Conservation (phyloP, 192 early-diverging fungal genomes). For the Coemansia sp. region DNA sequence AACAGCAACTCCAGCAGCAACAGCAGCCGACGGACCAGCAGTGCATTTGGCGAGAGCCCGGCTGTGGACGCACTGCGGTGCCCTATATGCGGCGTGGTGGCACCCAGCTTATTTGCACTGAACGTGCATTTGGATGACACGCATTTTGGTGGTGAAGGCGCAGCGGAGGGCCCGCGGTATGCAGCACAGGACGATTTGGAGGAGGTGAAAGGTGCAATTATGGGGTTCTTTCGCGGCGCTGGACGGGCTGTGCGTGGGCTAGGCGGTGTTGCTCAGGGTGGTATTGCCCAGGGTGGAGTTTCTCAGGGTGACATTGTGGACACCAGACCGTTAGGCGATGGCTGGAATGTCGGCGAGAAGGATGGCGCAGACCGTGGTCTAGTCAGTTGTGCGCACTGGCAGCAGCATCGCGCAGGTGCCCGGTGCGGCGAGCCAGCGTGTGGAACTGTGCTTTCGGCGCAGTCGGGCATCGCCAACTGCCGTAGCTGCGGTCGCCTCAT, state of each 20-base stretch:
- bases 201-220: conserved; percentile 33
- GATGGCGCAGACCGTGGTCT: conserved; percentile 29
- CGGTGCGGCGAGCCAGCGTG: conserved; percentile 38
- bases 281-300: neutral
- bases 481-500: conserved; percentile 64
- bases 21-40: conserved; percentile 5
- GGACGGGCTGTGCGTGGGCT: conserved; percentile 40
- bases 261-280: neutral
- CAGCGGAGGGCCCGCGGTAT: conserved; percentile 8
- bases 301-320: neutral
- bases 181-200: conserved; percentile 43
- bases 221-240: conserved; percentile 45
- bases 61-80: conserved; percentile 21
- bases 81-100: conserved; percentile 53
- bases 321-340: no score
- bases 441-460: conserved; percentile 4
- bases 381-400: conserved; percentile 40
- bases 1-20: conserved; percentile 4
- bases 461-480: conserved; percentile 15
- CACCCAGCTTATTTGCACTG: conserved; percentile 42
- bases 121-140: conserved; percentile 53
- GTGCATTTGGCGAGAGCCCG: neutral
- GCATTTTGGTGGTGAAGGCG: conserved; percentile 21
- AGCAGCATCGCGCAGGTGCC: conserved; percentile 10
- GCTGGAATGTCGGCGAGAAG: conserved; percentile 15